phyloP scores from a whole-genome alignment of 2,329 filamentous ascomycete species.

The Ophioceras dolichostomum region DNA sequence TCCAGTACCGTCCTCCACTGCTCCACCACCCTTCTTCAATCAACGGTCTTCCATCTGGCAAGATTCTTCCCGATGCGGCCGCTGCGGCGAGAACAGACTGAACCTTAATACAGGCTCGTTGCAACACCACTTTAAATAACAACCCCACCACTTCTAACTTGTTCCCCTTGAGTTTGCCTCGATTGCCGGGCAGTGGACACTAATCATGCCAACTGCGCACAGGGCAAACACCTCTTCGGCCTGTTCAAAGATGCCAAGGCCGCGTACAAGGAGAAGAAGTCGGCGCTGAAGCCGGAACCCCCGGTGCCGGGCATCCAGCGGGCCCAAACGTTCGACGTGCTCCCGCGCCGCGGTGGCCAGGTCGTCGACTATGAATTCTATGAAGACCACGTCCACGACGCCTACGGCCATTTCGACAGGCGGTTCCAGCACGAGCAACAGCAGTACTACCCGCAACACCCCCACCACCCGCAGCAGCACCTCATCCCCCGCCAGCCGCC shows the following conservation, averaged over 20 bases:
- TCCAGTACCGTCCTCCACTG: too few species aligned
- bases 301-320: conserved; percentile 36
- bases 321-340: conserved; percentile 42
- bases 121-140: too few species aligned
- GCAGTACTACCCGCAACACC: conserved; percentile 4
- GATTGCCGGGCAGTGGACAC: not conserved
- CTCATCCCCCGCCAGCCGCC: too few species aligned
- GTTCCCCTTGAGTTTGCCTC: not conserved
- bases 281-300: conserved; percentile 59
- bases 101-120: too few species aligned
- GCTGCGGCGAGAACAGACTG: too few species aligned
- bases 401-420: conserved; percentile 9
- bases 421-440: conserved; percentile 1
- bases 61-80: too few species aligned
- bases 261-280: conserved; percentile 80
- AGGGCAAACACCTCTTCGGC: conserved; percentile 83
- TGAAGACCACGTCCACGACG: conserved; percentile 13
- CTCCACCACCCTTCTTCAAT: too few species aligned
- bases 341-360: conserved; percentile 8
- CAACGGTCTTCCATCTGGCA: too few species aligned
- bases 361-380: conserved; percentile 4
- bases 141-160: too few species aligned
- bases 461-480: conserved; percentile 1
- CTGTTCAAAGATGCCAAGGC: conserved; percentile 88
- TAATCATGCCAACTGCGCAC: conserved; percentile 4